phyloP scores from a whole-genome alignment of 2,329 filamentous ascomycete genomes.

The Talaromyces sp. region DNA sequence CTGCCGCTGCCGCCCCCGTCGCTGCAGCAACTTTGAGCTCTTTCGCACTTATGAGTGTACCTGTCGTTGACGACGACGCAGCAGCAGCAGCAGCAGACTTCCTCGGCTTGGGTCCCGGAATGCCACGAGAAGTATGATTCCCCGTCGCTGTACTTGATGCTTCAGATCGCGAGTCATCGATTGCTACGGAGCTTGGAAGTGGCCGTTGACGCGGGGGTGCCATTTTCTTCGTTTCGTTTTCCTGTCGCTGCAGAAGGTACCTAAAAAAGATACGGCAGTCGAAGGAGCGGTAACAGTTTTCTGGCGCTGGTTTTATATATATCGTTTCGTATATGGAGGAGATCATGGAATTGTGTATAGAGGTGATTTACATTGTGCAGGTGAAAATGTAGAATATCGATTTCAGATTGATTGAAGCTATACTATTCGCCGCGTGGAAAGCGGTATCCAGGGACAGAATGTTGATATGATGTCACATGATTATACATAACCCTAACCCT shows the following conservation, averaged over 20 bases:
- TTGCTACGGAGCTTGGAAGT: conserved; percentile 15
- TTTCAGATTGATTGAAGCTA: background rate
- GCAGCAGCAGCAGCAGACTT: conserved; percentile 19
- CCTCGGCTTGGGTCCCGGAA: conserved; percentile 28
- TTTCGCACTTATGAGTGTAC: conserved; percentile 16
- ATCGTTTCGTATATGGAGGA: background rate
- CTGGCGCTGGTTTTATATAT: background rate
- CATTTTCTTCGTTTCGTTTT: conserved; percentile 28
- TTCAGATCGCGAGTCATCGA: conserved; percentile 46
- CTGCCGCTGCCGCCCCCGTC: conserved; percentile 9
- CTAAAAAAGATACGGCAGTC: background rate
- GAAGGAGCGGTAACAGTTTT: background rate
- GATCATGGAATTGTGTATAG: no score
- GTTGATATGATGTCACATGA: conserved; percentile 3
- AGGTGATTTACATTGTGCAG: background rate
- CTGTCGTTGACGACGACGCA: background rate
- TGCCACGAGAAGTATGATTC: conserved; percentile 25
- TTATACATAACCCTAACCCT: background rate
- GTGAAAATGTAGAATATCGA: background rate
- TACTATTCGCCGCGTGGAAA: background rate
- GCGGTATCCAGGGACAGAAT: background rate
- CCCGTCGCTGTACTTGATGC: conserved; percentile 37
- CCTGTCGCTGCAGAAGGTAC: no score
- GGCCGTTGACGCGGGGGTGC: conserved; percentile 42
- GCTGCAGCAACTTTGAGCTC: conserved; percentile 22